A percentile compares a stretch with the other conserved stretches of the same genome.
phyloP scores from a whole-genome alignment of 768 basidiomycete genomes.

The Trametes cinnabarina region DNA sequence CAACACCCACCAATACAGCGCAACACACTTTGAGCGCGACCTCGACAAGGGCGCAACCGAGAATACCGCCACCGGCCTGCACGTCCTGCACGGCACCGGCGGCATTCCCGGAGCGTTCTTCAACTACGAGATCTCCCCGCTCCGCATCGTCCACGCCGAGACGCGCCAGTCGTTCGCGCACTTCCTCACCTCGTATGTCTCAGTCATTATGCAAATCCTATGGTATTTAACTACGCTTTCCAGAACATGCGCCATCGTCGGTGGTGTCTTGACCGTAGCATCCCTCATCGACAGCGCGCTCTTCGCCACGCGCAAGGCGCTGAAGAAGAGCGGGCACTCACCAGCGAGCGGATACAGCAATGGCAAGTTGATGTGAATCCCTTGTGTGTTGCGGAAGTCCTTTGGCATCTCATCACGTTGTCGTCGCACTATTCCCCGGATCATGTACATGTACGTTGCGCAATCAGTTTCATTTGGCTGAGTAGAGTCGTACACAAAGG shows the following conservation, averaged over 20 bases:
- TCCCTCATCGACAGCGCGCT: constrained; percentile 83
- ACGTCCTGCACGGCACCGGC: constrained; percentile 67
- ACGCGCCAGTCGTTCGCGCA: constrained; percentile 94
- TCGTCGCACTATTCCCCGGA: constrained; percentile 6
- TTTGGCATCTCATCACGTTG: neutral
- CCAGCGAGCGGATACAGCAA: constrained; percentile 21
- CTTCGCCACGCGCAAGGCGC: constrained; percentile 72
- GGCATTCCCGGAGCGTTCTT: constrained; percentile 88
- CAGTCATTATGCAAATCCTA: neutral
- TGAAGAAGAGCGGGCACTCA: constrained; percentile 55
- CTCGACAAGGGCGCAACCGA: constrained; percentile 60
- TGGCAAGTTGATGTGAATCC: constrained; percentile 30
- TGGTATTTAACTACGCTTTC: neutral
- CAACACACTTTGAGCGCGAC: constrained; percentile 95
- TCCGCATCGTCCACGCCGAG: constrained; percentile 89
- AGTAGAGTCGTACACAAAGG: too few species aligned
- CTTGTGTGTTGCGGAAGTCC: constrained; percentile 2
- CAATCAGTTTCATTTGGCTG: too few species aligned
- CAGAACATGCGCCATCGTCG: constrained; percentile 96
- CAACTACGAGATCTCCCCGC: constrained; percentile 97
- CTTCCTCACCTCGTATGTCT: constrained; percentile 90
- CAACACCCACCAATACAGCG: constrained; percentile 92
- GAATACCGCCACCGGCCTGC: constrained; percentile 60
- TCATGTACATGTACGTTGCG: constrained; percentile 12
- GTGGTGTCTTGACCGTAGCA: constrained; percentile 94